A percentile compares a stretch with the other conserved stretches of the same genome.
Evolutionary conservation across 2,329 filamentous ascomycete species (phyloP).

Genomic region (Colletotrichum orchidophilum): DNA sequence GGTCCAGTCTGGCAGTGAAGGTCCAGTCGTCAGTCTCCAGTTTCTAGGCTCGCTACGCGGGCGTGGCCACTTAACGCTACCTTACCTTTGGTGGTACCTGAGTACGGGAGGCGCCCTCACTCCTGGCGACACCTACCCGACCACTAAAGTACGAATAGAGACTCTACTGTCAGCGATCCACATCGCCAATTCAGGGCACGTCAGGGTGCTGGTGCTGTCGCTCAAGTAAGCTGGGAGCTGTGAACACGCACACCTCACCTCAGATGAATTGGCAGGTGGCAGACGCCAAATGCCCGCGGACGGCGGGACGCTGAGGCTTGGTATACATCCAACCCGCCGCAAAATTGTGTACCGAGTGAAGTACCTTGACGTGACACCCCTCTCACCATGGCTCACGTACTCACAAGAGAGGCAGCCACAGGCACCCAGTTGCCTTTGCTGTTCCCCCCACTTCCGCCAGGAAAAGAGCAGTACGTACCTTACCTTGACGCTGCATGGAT

Average conservation of each 20-base stretch:
- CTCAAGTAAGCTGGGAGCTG: slow-evolving; percentile 2
- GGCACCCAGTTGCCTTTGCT: slow-evolving; percentile 23
- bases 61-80: neutral
- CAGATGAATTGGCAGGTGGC: slow-evolving; percentile 31
- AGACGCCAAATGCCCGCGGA: slow-evolving; percentile 21
- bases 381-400: neutral
- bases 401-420: slow-evolving; percentile 17
- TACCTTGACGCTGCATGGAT: neutral
- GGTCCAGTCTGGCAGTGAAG: slow-evolving; percentile 6
- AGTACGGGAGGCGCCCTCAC: neutral
- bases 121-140: slow-evolving; percentile 28
- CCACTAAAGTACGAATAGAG: neutral
- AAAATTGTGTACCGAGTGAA: accelerated
- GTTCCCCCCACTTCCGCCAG: neutral
- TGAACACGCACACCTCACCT: slow-evolving; percentile 15
- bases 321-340: neutral
- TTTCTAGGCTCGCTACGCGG: slow-evolving; percentile 7
- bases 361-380: neutral
- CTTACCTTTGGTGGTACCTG: too few species aligned
- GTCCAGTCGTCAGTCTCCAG: slow-evolving; percentile 5
- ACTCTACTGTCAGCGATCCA: neutral
- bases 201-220: slow-evolving; percentile 4
- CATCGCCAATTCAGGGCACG: neutral
- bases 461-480: slow-evolving; percentile 10
- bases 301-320: neutral